phyloP scores from a whole-genome alignment of 257 asterid species.

The Scutellaria galericulata region DNA sequence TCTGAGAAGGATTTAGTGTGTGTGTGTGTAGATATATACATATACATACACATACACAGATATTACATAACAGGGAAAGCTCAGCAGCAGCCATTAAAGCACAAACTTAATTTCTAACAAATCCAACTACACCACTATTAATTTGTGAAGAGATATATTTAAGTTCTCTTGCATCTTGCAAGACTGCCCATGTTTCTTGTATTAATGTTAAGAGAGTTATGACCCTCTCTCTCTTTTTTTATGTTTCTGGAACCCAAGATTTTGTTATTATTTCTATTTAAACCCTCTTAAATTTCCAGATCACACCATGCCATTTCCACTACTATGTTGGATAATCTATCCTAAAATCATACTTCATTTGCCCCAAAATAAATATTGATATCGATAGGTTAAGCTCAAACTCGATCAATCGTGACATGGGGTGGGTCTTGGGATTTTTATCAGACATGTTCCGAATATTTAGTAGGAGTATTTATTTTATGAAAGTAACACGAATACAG shows the following conservation, averaged over 20 bases:
- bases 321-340: conserved; percentile 9
- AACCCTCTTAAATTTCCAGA: conserved; percentile 27
- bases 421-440: too few relatives aligned
- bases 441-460: too few relatives aligned
- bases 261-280: conserved; percentile 13
- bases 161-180: conserved; percentile 38
- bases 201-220: conserved; percentile 23
- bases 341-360: too few relatives aligned
- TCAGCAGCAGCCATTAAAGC: conserved; percentile 58
- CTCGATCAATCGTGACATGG: too few relatives aligned
- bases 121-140: conserved; percentile 66
- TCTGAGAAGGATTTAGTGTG: background rate
- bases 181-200: conserved; percentile 38
- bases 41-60: conserved; percentile 1
- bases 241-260: background rate
- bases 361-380: too few relatives aligned
- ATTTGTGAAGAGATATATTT: conserved; percentile 38
- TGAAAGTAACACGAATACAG: too few relatives aligned
- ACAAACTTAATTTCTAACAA: conserved; percentile 53
- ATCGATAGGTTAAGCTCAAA: too few relatives aligned
- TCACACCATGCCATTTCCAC: background rate
- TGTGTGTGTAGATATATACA: conserved; percentile 1
- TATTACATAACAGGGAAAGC: conserved; percentile 33
- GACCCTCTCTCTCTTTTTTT: background rate
- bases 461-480: too few relatives aligned